Percentiles rank a stretch among this genome's conserved stretches.
Conservation (phyloP, 352 stramenopile species). For the Phytopythium helicoides region DNA sequence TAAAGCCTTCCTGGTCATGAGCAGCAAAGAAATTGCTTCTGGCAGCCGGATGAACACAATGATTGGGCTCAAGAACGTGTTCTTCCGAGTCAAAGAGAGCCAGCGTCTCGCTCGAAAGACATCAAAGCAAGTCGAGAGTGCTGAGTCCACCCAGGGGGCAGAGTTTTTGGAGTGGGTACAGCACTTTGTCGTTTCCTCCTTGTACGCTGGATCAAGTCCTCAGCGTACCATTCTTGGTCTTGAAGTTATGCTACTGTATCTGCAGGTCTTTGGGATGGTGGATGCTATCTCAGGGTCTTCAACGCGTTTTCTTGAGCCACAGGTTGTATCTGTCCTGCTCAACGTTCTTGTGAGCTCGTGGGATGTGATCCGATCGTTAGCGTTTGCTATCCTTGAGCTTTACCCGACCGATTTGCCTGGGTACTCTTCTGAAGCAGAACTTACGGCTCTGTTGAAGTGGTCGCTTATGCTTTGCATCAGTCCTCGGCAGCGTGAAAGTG, state of each 20-base stretch:
- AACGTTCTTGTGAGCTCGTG: slow-evolving; percentile 81
- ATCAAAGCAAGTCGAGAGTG: slow-evolving; percentile 13
- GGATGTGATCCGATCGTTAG: slow-evolving; percentile 71
- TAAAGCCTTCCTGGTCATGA: slow-evolving; percentile 66
- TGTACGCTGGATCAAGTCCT: slow-evolving; percentile 65
- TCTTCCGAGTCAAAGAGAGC: slow-evolving; percentile 74
- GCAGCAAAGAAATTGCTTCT: slow-evolving; percentile 68
- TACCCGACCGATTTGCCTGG: slow-evolving; percentile 63
- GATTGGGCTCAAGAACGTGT: slow-evolving; percentile 71
- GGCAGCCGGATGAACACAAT: slow-evolving; percentile 69
- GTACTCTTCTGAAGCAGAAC: slow-evolving; percentile 38
- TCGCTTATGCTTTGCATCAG: slow-evolving; percentile 66
- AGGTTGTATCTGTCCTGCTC: slow-evolving; percentile 68
- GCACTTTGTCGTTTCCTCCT: slow-evolving; percentile 55
- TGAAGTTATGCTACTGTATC: slow-evolving; percentile 65
- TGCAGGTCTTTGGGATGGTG: slow-evolving; percentile 67
- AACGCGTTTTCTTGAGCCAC: slow-evolving; percentile 42
- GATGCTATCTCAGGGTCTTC: slow-evolving; percentile 6
- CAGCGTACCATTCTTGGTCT: slow-evolving; percentile 71
- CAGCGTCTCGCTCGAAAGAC: slow-evolving; percentile 49
- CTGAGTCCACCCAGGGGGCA: slow-evolving; percentile 11
- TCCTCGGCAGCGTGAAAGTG: slow-evolving; percentile 77
- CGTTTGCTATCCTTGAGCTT: slow-evolving; percentile 65
- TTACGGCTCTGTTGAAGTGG: slow-evolving; percentile 63
- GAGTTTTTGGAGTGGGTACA: slow-evolving; percentile 70